Evolutionary conservation across 345 rosid genomes (phyloP).

Genomic region (Lenwebbia sp.): DNA sequence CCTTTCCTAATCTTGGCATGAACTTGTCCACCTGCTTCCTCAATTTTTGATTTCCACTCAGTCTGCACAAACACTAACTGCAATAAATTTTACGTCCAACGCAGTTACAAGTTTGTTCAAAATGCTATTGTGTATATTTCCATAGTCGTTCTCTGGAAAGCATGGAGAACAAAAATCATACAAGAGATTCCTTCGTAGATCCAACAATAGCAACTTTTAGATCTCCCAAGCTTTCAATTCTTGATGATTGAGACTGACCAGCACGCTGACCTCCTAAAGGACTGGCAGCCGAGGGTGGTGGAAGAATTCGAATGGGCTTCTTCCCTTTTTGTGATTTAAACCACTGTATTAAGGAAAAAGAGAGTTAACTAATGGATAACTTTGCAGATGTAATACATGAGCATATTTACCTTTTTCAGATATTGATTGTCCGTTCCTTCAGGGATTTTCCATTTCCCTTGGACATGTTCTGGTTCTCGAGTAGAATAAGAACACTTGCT

Average conservation of each 20-base stretch:
- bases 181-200: slow-evolving; percentile 46
- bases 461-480: slow-evolving; percentile 56
- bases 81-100: neutral
- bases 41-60: slow-evolving; percentile 73
- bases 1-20: slow-evolving; percentile 76
- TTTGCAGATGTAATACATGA: neutral
- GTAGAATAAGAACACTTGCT: slow-evolving; percentile 82
- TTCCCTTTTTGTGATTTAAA: slow-evolving; percentile 59
- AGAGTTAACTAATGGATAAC: neutral
- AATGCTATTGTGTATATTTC: neutral
- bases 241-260: slow-evolving; percentile 30
- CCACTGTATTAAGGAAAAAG: slow-evolving; percentile 53
- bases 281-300: slow-evolving; percentile 23
- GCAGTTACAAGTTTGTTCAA: neutral
- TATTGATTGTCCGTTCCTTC: slow-evolving; percentile 53
- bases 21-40: slow-evolving; percentile 60
- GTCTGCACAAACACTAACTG: slow-evolving; percentile 29
- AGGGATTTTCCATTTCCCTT: slow-evolving; percentile 82
- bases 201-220: slow-evolving; percentile 63
- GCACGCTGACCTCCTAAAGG: slow-evolving; percentile 33
- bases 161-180: slow-evolving; percentile 14
- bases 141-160: neutral
- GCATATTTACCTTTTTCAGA: slow-evolving; percentile 42
- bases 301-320: slow-evolving; percentile 62
- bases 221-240: slow-evolving; percentile 58